Evolutionary conservation across 1,139 yeast genomes (phyloP).

Genomic region (Scheffersomyces cryptocercus): DNA sequence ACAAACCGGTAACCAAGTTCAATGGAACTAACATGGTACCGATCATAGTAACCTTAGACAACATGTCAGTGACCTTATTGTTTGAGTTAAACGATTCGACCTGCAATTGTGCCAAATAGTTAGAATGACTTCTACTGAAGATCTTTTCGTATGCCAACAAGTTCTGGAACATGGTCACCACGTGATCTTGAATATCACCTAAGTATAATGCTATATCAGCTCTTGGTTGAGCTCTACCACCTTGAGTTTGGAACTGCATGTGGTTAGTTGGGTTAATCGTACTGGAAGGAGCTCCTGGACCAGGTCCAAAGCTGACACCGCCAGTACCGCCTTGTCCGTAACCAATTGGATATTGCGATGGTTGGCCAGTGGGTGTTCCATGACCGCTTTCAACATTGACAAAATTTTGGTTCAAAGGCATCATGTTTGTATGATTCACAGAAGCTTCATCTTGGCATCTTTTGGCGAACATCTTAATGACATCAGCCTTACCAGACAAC

Average conservation of each 20-base stretch:
- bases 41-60: conserved; percentile 83
- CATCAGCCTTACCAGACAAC: conserved; percentile 94
- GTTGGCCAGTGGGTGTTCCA: conserved; percentile 8
- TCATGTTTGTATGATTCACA: conserved; percentile 12
- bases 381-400: background rate
- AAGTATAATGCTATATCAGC: conserved; percentile 84
- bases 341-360: conserved; percentile 9
- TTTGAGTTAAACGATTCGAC: conserved; percentile 88
- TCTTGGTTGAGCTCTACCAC: conserved; percentile 59
- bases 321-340: conserved; percentile 14
- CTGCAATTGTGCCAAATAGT: conserved; percentile 90
- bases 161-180: conserved; percentile 92
- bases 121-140: conserved; percentile 86
- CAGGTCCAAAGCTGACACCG: conserved; percentile 25
- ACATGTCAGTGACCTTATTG: conserved; percentile 79
- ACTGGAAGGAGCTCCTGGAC: conserved; percentile 19
- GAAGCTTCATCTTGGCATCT: conserved; percentile 76
- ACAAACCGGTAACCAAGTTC: conserved; percentile 86
- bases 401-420: conserved; percentile 3
- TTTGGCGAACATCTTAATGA: conserved; percentile 94
- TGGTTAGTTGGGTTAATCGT: conserved; percentile 11
- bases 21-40: conserved; percentile 92
- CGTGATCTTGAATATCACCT: conserved; percentile 98
- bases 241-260: conserved; percentile 10
- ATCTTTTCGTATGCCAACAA: conserved; percentile 88